phyloP scores from a whole-genome alignment of 163 green algal species.

The Scenedesmus sp. region DNA sequence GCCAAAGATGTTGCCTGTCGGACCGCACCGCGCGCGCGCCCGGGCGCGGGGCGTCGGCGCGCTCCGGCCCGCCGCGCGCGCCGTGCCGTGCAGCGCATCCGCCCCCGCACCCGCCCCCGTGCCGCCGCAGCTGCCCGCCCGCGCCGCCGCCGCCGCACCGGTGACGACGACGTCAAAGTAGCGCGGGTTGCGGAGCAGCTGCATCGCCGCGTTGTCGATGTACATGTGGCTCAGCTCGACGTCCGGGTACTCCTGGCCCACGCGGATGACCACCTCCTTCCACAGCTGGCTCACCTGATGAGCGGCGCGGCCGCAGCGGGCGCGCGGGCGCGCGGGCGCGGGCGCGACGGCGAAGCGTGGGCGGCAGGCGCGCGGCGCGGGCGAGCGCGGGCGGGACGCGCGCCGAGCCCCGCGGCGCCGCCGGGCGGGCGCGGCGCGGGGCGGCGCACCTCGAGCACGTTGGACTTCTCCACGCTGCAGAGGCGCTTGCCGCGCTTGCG shows the following conservation, averaged over 20 bases:
- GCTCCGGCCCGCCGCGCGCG: too few species aligned
- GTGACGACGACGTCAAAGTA: conserved; percentile 99
- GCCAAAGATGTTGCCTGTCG: conserved; percentile 96
- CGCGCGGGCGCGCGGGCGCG: neutral
- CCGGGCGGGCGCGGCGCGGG: too few species aligned
- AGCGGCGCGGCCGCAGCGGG: conserved; percentile 60
- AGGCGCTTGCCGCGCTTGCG: conserved; percentile 82
- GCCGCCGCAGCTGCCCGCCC: too few species aligned
- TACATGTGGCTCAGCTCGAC: conserved; percentile 99
- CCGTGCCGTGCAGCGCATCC: too few species aligned
- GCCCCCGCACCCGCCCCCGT: too few species aligned
- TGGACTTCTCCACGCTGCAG: conserved; percentile 96
- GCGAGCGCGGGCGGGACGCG: neutral
- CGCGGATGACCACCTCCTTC: conserved; percentile 89
- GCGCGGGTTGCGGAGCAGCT: conserved; percentile 86
- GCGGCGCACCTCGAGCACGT: conserved; percentile 94
- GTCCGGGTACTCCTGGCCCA: conserved; percentile 92
- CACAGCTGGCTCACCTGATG: conserved; percentile 90
- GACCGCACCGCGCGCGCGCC: too few species aligned
- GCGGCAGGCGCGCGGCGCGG: neutral
- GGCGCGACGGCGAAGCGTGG: too few species aligned
- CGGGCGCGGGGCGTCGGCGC: too few species aligned
- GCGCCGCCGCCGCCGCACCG: conserved; percentile 39
- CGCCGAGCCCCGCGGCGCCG: too few species aligned
- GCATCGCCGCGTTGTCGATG: conserved; percentile 97